Conservation (phyloP, 1,284 basidiomycete species). For the Vanrija pseudolonga region DNA sequence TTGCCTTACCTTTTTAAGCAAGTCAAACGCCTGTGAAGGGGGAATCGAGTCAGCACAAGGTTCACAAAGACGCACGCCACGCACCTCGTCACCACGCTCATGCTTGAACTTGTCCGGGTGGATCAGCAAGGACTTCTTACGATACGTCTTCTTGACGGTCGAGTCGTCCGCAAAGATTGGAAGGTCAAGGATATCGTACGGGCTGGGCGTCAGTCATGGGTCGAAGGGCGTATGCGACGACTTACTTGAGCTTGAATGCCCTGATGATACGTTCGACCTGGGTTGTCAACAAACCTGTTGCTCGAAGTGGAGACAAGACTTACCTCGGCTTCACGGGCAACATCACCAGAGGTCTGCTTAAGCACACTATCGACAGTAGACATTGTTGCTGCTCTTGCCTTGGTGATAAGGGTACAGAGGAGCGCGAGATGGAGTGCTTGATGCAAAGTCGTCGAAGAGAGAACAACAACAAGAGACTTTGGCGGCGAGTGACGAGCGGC, state of each 20-base stretch:
- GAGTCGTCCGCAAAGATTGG: slow-evolving; percentile 51
- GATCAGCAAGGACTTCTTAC: slow-evolving; percentile 57
- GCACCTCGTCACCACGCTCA: slow-evolving; percentile 52
- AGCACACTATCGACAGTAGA: too few relatives aligned
- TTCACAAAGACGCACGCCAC: slow-evolving; percentile 3
- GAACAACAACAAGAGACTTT: too few relatives aligned
- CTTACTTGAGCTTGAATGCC: slow-evolving; percentile 56
- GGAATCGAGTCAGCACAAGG: neutral
- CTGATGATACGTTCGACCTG: slow-evolving; percentile 54
- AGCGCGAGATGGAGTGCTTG: too few relatives aligned
- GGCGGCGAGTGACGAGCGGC: too few relatives aligned
- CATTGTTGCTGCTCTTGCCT: too few relatives aligned
- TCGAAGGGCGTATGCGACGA: neutral
- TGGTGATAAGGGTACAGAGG: too few relatives aligned
- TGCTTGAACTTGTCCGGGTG: slow-evolving; percentile 59
- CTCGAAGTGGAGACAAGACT: slow-evolving; percentile 1
- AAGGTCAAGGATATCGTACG: slow-evolving; percentile 57
- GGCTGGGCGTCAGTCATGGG: slow-evolving; percentile 34
- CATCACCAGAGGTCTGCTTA: slow-evolving; percentile 7
- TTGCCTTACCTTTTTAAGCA: slow-evolving; percentile 54
- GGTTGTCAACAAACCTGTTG: slow-evolving; percentile 9
- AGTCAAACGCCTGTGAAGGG: slow-evolving; percentile 53
- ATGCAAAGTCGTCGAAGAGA: too few relatives aligned
- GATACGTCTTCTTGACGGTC: slow-evolving; percentile 55
- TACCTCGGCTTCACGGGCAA: slow-evolving; percentile 37